Evolutionary conservation across 2,329 filamentous ascomycete genomes (phyloP), one percentile per base, ranked within the genome.

Genomic region (Tetracladium maxilliforme): DNA sequence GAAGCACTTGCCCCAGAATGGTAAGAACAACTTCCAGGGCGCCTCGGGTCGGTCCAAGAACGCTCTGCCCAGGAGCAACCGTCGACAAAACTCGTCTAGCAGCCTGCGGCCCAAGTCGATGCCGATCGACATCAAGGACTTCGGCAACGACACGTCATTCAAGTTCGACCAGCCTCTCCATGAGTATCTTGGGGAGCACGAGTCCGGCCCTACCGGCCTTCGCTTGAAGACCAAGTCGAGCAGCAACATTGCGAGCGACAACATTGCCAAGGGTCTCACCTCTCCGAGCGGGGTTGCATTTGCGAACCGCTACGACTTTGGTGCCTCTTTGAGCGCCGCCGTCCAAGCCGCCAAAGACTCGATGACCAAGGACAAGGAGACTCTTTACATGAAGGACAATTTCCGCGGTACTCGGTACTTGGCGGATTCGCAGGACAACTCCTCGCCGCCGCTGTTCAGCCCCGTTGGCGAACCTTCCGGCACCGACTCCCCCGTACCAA

Each of bases 261-360:
- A 38, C 22, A 30, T 42, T n/a, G 34, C 31, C 19, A 19, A 19
- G 18, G 34, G 58, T 17, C 44, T 70, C 14, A 47, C 62, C 1
- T 52, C 65, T 3, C 65, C 68, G 2, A 71, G 66, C 35, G 70
- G 72, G 14, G 73, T 80, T 39, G 79, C 76, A 11, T 94, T 95
- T 48, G 80, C 83, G 23, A 86, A 86, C 49, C 78, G 90, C 27
- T 98, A 98, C 48, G 87, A 95, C 54, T 95, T 98, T 48, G 76
- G 80, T 32, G 82, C 82, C n/a, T 95, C 90, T 1, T 64, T 95
- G 16, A 75, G 67, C 26, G 83, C 84, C 25, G 84, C 83, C 9
- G 77, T 87, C 45, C 72, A 76, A 42, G 74, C 70, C 15, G 74
- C 77, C 23, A 79, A 81, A 43, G 71, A 70, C 34, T 58, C 61